phyloP scores from a whole-genome alignment of 805 yeast genomes.

The Candida coleopterorum region DNA sequence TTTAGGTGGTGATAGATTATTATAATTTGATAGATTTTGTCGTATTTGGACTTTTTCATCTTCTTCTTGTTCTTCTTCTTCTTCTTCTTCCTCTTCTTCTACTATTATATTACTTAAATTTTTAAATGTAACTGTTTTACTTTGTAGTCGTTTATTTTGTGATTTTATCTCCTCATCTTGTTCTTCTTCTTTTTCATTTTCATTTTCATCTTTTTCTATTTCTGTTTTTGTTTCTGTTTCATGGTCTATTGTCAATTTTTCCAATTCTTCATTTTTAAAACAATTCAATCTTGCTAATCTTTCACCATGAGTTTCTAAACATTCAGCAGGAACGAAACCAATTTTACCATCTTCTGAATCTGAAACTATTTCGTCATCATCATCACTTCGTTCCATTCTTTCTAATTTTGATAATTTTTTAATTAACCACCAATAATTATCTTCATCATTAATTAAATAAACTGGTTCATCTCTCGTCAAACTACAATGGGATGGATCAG shows the following conservation, averaged over 20 bases:
- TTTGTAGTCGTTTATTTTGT: not conserved
- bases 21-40: conserved; percentile 7
- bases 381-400: conserved; percentile 21
- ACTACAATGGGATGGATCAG: conserved; percentile 88
- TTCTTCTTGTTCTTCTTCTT: not conserved
- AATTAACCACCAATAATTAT: conserved; percentile 96
- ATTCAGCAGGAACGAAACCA: conserved; percentile 97
- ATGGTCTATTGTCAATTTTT: conserved; percentile 13
- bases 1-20: conserved; percentile 5
- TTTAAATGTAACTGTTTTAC: conserved; percentile 39
- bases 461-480: conserved; percentile 79
- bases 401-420: conserved; percentile 35
- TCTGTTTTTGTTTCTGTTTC: not conserved
- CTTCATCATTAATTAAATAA: conserved; percentile 76
- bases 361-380: conserved; percentile 13
- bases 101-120: conserved; percentile 24
- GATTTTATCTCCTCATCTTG: too few relatives aligned
- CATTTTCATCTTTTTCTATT: too few relatives aligned
- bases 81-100: conserved; percentile 12
- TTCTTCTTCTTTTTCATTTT: too few relatives aligned
- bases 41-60: conserved; percentile 2
- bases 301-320: conserved; percentile 87
- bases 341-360: conserved; percentile 59
- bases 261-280: conserved; percentile 80
- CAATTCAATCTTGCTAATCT: conserved; percentile 88